Conservation (phyloP, 2,329 filamentous ascomycete genomes). For the Hymenoscyphus linearis region DNA sequence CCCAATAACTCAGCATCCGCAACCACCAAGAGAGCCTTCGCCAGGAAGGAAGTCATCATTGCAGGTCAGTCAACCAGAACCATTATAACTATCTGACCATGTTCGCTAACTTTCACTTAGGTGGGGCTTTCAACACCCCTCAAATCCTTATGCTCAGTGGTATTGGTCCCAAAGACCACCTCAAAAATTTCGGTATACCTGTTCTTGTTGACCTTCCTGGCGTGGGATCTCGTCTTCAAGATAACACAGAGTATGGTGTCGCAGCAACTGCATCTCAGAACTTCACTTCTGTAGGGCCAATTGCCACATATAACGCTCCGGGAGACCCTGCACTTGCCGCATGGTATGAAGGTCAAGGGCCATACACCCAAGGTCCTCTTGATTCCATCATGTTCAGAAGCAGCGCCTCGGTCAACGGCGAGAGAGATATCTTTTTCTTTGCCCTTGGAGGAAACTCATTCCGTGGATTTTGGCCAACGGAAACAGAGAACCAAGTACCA, state of each 20-base stretch:
- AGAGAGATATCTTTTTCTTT: slow-evolving; percentile 35
- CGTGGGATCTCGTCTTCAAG: slow-evolving; percentile 55
- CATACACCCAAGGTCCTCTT: slow-evolving; percentile 45
- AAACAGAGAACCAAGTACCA: slow-evolving; percentile 32
- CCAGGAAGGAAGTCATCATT: slow-evolving; percentile 37
- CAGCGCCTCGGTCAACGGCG: slow-evolving; percentile 34
- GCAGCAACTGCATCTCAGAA: slow-evolving; percentile 17
- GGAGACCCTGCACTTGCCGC: slow-evolving; percentile 36
- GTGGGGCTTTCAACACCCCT: slow-evolving; percentile 41
- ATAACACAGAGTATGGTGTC: slow-evolving; percentile 42
- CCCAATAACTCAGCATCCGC: slow-evolving; percentile 15
- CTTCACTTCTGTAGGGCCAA: slow-evolving; percentile 34
- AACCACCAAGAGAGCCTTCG: slow-evolving; percentile 20
- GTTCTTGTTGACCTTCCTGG: slow-evolving; percentile 52
- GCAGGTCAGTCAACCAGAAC: too few species aligned
- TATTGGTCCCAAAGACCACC: slow-evolving; percentile 36
- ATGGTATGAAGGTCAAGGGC: slow-evolving; percentile 19
- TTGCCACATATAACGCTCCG: slow-evolving; percentile 32
- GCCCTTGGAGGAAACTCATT: slow-evolving; percentile 28
- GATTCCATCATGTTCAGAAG: slow-evolving; percentile 31
- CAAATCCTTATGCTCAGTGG: slow-evolving; percentile 43
- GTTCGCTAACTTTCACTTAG: slow-evolving; percentile 12
- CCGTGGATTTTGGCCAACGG: slow-evolving; percentile 39
- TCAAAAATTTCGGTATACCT: slow-evolving; percentile 39
- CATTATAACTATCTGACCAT: too few species aligned